These are phyloP conservation scores for Sonneratia caseolaris DNA, from an alignment of 345 rosid species.

Conservation along the genomic window DNA sequence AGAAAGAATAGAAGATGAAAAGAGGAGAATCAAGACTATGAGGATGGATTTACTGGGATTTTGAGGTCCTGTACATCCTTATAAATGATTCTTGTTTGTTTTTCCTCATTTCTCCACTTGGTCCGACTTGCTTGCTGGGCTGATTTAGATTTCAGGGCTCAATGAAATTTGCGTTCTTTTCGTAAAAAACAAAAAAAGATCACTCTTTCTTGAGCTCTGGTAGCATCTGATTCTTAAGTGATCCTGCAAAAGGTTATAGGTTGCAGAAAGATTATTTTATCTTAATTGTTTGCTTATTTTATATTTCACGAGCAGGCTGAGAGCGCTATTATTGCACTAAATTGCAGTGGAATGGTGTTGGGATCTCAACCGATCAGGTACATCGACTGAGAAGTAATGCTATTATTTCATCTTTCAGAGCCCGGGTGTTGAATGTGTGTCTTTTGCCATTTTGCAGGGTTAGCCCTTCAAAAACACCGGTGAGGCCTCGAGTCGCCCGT, in stretches of 20 bases:
- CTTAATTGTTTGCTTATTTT: neutral
- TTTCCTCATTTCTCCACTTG: neutral
- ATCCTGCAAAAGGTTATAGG: neutral
- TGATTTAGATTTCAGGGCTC: neutral
- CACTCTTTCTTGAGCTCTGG: no score
- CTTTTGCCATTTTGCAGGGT: constrained; percentile 32
- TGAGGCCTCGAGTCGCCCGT: constrained; percentile 60
- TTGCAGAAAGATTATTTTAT: neutral
- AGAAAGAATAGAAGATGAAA: neutral
- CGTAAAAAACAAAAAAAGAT: no score
- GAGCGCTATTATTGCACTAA: constrained; percentile 65
- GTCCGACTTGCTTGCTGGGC: no score
- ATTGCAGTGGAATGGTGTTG: constrained; percentile 61
- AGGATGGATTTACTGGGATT: neutral
- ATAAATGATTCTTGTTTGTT: neutral
- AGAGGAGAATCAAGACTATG: neutral
- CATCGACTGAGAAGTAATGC: neutral
- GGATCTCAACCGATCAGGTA: constrained; percentile 74
- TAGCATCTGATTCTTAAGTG: no score
- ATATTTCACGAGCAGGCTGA: constrained; percentile 51
- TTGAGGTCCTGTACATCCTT: neutral
- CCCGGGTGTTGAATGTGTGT: neutral
- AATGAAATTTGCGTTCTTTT: neutral
- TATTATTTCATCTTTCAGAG: neutral
- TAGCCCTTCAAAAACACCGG: constrained; percentile 80